These are phyloP conservation scores for Echium plantagineum DNA, from an alignment of 257 asterid genomes.

Conservation along the genomic window DNA sequence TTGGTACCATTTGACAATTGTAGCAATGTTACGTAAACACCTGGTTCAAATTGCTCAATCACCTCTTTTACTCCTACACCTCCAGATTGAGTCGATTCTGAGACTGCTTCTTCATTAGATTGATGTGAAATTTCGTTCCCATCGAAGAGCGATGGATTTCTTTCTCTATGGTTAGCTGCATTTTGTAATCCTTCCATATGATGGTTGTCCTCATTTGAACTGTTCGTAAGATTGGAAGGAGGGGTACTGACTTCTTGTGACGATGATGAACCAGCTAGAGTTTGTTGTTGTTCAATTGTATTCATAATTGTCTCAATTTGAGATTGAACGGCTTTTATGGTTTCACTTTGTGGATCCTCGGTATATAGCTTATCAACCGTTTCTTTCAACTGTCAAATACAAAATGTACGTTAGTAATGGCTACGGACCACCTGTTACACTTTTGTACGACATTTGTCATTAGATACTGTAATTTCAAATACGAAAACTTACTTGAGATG, in stretches of 20 bases:
- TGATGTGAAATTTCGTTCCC: constrained; percentile 20
- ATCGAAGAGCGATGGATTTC: constrained; percentile 30
- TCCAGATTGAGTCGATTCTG: constrained; percentile 20
- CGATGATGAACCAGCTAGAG: constrained; percentile 22
- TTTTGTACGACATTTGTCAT: no score
- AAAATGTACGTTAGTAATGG: no score
- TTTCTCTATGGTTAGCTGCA: constrained; percentile 13
- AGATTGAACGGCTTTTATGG: constrained; percentile 32
- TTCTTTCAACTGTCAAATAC: constrained; percentile 49
- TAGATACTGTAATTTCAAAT: no score
- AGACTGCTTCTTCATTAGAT: constrained; percentile 21
- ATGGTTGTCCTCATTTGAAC: constrained; percentile 6
- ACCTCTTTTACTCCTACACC: constrained; percentile 59
- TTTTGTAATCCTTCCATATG: constrained; percentile 4
- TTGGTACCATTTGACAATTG: constrained; percentile 57
- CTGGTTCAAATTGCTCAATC: constrained; percentile 91
- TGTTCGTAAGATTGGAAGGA: constrained; percentile 12
- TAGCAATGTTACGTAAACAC: constrained; percentile 66
- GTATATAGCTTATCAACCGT: constrained; percentile 52
- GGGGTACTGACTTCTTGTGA: constrained; percentile 11
- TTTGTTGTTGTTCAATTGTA: constrained; percentile 22
- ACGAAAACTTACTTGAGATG: constrained; percentile 42
- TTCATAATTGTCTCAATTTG: constrained; percentile 49
- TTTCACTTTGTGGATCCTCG: constrained; percentile 43
- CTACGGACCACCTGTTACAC: no score